Evolutionary conservation across 371 early-diverging fungal genomes (phyloP).

Genomic region (Mucor circinelloides): DNA sequence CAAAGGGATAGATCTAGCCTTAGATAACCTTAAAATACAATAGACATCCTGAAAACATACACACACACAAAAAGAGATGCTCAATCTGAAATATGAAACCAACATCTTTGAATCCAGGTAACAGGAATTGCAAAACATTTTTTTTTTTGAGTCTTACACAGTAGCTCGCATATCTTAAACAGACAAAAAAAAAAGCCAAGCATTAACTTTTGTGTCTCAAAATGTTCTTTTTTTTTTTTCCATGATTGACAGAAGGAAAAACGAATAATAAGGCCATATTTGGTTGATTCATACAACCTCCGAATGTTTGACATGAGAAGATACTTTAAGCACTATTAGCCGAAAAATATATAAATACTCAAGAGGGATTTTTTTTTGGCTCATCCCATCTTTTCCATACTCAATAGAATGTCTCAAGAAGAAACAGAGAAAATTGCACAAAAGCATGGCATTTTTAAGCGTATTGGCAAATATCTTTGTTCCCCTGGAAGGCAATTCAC

Average conservation of each 20-base stretch:
- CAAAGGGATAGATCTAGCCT: background rate
- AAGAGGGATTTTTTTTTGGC: background rate
- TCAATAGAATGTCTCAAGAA: background rate
- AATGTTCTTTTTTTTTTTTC: background rate
- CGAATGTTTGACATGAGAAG: background rate
- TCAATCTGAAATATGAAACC: background rate
- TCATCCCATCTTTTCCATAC: background rate
- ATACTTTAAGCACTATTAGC: background rate
- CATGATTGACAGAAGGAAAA: background rate
- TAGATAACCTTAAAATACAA: background rate
- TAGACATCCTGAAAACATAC: too few species aligned
- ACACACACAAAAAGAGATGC: background rate
- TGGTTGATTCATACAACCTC: background rate
- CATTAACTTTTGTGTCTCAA: background rate
- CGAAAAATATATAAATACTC: background rate
- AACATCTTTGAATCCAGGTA: background rate
- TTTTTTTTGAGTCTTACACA: background rate
- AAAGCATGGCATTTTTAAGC: background rate
- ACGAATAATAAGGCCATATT: background rate
- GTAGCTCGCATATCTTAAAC: background rate
- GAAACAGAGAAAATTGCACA: background rate
- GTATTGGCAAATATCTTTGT: background rate
- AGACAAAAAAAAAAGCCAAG: background rate
- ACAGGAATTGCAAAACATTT: too few species aligned
- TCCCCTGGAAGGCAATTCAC: constrained; percentile 20